These are phyloP conservation scores for Blastomyces gilchristii DNA, from an alignment of 2,329 filamentous ascomycete genomes.

Conservation along the genomic window DNA sequence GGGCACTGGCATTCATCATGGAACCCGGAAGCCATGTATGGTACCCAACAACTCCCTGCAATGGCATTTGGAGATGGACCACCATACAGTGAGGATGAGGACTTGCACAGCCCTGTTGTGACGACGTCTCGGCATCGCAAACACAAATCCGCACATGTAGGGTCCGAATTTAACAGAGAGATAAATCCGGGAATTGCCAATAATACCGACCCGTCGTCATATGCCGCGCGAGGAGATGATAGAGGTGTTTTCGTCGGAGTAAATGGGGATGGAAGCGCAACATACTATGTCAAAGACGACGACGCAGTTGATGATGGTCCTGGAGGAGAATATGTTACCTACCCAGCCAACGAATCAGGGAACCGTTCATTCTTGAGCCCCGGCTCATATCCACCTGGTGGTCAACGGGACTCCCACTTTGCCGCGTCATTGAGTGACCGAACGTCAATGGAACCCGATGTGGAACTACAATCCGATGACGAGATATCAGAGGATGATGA, in stretches of 20 bases:
- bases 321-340: conserved; percentile 71
- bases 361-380: conserved; percentile 39
- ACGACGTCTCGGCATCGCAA: conserved; percentile 78
- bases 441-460: conserved; percentile 24
- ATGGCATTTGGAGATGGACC: conserved; percentile 81
- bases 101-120: conserved; percentile 78
- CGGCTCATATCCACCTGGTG: conserved; percentile 35
- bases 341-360: conserved; percentile 54
- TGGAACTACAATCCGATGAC: conserved; percentile 33
- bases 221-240: conserved; percentile 45
- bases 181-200: conserved; percentile 40
- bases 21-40: conserved; percentile 41
- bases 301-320: conserved; percentile 57
- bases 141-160: conserved; percentile 58
- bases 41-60: conserved; percentile 63
- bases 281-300: conserved; percentile 62
- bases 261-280: conserved; percentile 60
- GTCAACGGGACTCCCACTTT: conserved; percentile 47
- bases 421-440: conserved; percentile 38
- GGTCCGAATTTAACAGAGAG: conserved; percentile 35
- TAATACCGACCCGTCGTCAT: conserved; percentile 29
- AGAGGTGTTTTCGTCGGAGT: conserved; percentile 58
- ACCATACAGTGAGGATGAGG: conserved; percentile 91
- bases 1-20: conserved; percentile 46
- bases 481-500: conserved; percentile 47